Conservation (phyloP, 2,329 filamentous ascomycete genomes). For the Helotiales sp. region DNA sequence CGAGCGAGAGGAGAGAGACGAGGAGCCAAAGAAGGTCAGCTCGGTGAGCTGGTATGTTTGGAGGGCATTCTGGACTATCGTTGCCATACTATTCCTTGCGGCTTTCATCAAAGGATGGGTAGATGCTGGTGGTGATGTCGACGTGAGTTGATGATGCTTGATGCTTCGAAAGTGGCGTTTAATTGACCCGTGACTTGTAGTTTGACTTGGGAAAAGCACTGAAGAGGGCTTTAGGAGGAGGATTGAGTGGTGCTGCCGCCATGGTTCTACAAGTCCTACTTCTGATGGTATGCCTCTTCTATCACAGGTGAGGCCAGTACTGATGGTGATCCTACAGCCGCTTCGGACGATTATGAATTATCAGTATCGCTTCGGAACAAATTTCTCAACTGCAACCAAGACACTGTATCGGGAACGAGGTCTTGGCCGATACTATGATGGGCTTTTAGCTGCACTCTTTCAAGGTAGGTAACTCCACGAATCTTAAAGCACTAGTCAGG, state of each 20-base stretch:
- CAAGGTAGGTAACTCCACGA: slow-evolving; percentile 38
- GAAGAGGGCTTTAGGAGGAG: slow-evolving; percentile 45
- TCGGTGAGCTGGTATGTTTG: slow-evolving; percentile 36
- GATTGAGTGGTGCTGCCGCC: slow-evolving; percentile 47
- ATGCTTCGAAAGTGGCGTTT: neutral
- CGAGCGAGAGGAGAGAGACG: slow-evolving; percentile 15
- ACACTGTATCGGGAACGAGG: slow-evolving; percentile 46
- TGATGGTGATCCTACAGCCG: slow-evolving; percentile 37
- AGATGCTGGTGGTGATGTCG: slow-evolving; percentile 41
- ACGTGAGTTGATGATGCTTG: slow-evolving; percentile 34
- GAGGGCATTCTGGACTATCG: slow-evolving; percentile 39
- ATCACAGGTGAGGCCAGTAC: neutral
- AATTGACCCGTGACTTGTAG: slow-evolving; percentile 28
- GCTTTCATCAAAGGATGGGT: slow-evolving; percentile 48
- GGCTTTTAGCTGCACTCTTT: slow-evolving; percentile 44
- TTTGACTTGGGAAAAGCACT: slow-evolving; percentile 47
- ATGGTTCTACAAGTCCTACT: slow-evolving; percentile 50
- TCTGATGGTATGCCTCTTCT: slow-evolving; percentile 41
- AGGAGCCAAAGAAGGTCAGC: slow-evolving; percentile 10
- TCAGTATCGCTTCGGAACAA: slow-evolving; percentile 47
- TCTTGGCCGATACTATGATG: slow-evolving; percentile 46
- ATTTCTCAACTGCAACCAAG: slow-evolving; percentile 41
- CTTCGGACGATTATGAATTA: slow-evolving; percentile 53
- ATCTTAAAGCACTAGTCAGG: neutral
- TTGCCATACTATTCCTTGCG: slow-evolving; percentile 35